These are phyloP conservation scores for Coriaria nepalensis DNA, from an alignment of 306 rosid genomes.

Conservation along the genomic window DNA sequence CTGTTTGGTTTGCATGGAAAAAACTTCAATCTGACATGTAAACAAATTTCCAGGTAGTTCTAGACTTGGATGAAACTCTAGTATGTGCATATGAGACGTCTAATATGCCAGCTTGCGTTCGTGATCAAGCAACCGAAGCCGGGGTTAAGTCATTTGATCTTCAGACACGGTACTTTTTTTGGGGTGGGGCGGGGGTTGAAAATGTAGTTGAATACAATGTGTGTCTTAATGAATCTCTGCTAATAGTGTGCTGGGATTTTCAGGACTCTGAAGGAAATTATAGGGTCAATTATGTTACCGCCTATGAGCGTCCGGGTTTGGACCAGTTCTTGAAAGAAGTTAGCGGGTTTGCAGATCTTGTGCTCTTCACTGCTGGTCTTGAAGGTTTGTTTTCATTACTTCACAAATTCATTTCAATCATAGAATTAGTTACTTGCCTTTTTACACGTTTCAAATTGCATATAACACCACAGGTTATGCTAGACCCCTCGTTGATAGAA, in stretches of 20 bases:
- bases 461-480: slow-evolving; percentile 56
- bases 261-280: slow-evolving; percentile 79
- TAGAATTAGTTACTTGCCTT: background rate
- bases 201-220: background rate
- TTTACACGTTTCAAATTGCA: too few relatives aligned
- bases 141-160: slow-evolving; percentile 86
- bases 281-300: slow-evolving; percentile 77
- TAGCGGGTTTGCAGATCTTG: slow-evolving; percentile 70
- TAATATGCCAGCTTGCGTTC: slow-evolving; percentile 51
- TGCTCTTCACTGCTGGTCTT: slow-evolving; percentile 95
- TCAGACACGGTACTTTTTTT: slow-evolving; percentile 49
- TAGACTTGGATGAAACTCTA: slow-evolving; percentile 92
- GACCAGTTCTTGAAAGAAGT: slow-evolving; percentile 63
- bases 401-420: background rate
- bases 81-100: slow-evolving; percentile 86
- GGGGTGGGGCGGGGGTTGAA: background rate
- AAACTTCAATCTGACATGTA: background rate
- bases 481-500: slow-evolving; percentile 85
- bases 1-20: too few relatives aligned
- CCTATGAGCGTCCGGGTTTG: slow-evolving; percentile 95
- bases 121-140: slow-evolving; percentile 69
- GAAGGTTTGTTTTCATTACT: slow-evolving; percentile 44
- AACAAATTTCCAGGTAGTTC: slow-evolving; percentile 52
- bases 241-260: slow-evolving; percentile 16
- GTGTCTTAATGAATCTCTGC: background rate